These are phyloP conservation scores for Huntiella abstrusa DNA, from an alignment of 2,329 filamentous ascomycete species.

Conservation along the genomic window DNA sequence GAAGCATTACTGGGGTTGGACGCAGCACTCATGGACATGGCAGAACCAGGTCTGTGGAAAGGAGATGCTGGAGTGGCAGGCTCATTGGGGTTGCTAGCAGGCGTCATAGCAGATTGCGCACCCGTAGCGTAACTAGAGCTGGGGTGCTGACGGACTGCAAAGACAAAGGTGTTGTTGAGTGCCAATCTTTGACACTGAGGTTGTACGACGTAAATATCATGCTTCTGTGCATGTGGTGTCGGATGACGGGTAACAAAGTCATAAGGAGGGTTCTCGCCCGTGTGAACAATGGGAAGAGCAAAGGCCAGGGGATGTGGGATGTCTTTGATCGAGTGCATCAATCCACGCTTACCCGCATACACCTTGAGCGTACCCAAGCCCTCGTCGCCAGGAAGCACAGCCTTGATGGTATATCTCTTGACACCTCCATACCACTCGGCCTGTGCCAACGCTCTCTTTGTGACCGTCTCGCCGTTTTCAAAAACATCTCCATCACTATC, in stretches of 20 bases:
- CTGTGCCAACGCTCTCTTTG: slow-evolving; percentile 74
- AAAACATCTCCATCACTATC: slow-evolving; percentile 85
- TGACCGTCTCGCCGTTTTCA: slow-evolving; percentile 72
- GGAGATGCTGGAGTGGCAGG: slow-evolving; percentile 35
- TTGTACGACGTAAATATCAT: slow-evolving; percentile 92
- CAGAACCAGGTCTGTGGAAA: slow-evolving; percentile 39
- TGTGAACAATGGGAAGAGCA: slow-evolving; percentile 74
- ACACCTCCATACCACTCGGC: slow-evolving; percentile 75
- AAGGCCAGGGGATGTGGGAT: slow-evolving; percentile 86
- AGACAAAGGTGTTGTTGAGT: slow-evolving; percentile 95
- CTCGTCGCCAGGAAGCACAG: slow-evolving; percentile 76
- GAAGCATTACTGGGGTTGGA: slow-evolving; percentile 37
- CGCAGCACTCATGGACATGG: slow-evolving; percentile 44
- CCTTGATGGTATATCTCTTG: slow-evolving; percentile 89
- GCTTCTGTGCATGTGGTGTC: slow-evolving; percentile 89
- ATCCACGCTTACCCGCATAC: slow-evolving; percentile 80
- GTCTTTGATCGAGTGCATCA: slow-evolving; percentile 96
- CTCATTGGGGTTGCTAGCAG: slow-evolving; percentile 28
- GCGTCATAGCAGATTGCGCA: slow-evolving; percentile 22
- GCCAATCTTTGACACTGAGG: slow-evolving; percentile 80
- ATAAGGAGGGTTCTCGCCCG: slow-evolving; percentile 81
- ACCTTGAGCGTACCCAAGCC: slow-evolving; percentile 74
- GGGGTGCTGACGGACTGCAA: slow-evolving; percentile 84
- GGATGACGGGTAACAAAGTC: slow-evolving; percentile 87
- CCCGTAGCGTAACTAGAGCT: slow-evolving; percentile 25